Percentiles rank a stretch among this genome's conserved stretches.
phyloP scores from a whole-genome alignment of 148 eudicot species.

The Gaultheria prostrata region DNA sequence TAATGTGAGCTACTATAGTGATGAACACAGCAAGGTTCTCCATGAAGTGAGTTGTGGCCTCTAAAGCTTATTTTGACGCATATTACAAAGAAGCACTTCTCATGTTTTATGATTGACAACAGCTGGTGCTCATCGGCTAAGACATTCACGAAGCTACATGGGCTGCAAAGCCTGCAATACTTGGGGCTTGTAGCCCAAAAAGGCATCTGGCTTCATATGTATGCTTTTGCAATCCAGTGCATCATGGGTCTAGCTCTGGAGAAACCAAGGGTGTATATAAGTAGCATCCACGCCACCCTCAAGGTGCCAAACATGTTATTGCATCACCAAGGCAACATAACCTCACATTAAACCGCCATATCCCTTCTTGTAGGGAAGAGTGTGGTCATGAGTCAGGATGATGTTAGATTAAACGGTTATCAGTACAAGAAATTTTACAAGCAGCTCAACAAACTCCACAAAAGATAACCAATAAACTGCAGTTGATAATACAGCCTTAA shows the following conservation, averaged over 20 bases:
- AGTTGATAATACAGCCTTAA: not conserved
- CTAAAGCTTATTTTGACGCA: not conserved
- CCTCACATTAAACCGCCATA: not conserved
- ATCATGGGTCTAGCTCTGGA: not conserved
- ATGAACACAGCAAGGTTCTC: not conserved
- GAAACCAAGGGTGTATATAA: not conserved
- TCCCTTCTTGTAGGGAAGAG: not conserved
- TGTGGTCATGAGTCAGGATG: not conserved
- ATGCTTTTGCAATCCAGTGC: not conserved
- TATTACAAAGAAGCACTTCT: not conserved
- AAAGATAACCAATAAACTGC: not conserved
- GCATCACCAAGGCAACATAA: not conserved
- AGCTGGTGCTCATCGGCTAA: not conserved
- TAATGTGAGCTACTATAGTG: not conserved
- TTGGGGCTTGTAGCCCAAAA: not conserved
- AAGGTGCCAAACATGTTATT: not conserved
- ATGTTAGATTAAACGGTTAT: not conserved
- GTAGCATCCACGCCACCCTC: not conserved
- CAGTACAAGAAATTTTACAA: not conserved
- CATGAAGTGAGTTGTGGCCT: not conserved
- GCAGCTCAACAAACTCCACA: not conserved
- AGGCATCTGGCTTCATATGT: not conserved
- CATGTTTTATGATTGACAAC: not conserved
- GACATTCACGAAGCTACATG: not conserved
- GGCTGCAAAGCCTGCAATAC: constrained; percentile 7